phyloP scores from a whole-genome alignment of 305 asterid genomes.

The Fraxinus sp. region DNA sequence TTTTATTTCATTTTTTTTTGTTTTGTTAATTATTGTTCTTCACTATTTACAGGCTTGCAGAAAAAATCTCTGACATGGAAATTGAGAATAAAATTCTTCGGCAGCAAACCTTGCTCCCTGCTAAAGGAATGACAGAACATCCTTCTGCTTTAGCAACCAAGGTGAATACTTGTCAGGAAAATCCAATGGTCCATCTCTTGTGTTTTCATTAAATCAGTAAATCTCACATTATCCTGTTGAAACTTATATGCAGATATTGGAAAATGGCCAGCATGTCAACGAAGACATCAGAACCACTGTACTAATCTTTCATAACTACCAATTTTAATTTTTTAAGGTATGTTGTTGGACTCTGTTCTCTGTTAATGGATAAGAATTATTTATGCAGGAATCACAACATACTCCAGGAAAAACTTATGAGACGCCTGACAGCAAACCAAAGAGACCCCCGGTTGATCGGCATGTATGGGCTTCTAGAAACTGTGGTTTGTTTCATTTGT shows the following conservation, averaged over 20 bases:
- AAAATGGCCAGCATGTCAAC: conserved; percentile 76
- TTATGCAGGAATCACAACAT: conserved; percentile 60
- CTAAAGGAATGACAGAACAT: conserved; percentile 50
- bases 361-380: conserved; percentile 1
- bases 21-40: not conserved
- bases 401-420: conserved; percentile 63
- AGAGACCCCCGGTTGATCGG: conserved; percentile 79
- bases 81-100: conserved; percentile 89
- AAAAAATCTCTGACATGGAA: conserved; percentile 88
- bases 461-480: conserved; percentile 48
- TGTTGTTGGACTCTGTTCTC: conserved; percentile 9
- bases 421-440: conserved; percentile 83
- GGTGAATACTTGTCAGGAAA: conserved; percentile 38
- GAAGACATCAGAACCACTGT: conserved; percentile 51
- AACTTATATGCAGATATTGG: conserved; percentile 55
- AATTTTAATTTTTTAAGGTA: conserved; percentile 13
- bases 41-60: conserved; percentile 64
- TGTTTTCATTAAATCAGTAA: conserved; percentile 21
- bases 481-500: conserved; percentile 13
- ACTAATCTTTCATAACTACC: conserved; percentile 31
- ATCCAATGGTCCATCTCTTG: conserved; percentile 19
- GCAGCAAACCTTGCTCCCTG: conserved; percentile 66
- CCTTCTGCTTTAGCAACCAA: conserved; percentile 45
- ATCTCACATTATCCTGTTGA: conserved; percentile 25
- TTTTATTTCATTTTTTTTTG: too few species aligned